phyloP scores from a whole-genome alignment of 345 rosid species.

The Linum trigynum region DNA sequence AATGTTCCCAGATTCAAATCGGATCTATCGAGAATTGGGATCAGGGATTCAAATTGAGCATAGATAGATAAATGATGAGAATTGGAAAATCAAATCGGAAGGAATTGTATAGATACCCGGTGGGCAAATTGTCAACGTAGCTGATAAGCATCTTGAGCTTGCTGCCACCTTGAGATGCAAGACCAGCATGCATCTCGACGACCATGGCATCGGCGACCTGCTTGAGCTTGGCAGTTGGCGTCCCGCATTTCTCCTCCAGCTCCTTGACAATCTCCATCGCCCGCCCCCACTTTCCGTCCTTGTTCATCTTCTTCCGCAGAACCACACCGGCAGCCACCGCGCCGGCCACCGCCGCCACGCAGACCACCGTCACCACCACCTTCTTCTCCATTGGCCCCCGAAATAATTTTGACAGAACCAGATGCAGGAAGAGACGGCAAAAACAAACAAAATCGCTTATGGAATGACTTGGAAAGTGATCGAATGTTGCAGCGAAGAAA shows the following conservation, averaged over 20 bases:
- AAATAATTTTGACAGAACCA: neutral
- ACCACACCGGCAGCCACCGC: neutral
- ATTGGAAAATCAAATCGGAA: neutral
- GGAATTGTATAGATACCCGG: constrained; percentile 45
- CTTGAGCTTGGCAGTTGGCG: constrained; percentile 51
- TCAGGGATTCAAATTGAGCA: neutral
- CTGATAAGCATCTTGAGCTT: constrained; percentile 97
- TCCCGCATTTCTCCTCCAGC: constrained; percentile 69
- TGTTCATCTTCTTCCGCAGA: neutral
- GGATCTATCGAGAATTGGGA: neutral
- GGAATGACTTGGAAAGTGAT: too few species aligned
- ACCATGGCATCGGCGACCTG: constrained; percentile 95
- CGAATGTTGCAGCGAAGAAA: too few species aligned
- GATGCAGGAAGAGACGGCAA: neutral
- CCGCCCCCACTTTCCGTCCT: neutral
- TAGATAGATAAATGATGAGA: too few species aligned
- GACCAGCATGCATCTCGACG: constrained; percentile 99
- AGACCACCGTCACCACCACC: neutral
- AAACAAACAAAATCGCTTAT: neutral
- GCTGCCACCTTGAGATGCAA: constrained; percentile 95
- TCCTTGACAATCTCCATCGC: constrained; percentile 69
- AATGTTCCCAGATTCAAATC: too few species aligned
- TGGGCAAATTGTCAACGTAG: constrained; percentile 86
- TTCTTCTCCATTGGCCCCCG: neutral
- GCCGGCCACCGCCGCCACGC: neutral